Conservation (phyloP, 1,284 basidiomycete genomes). For the Tausonia pullulans region DNA sequence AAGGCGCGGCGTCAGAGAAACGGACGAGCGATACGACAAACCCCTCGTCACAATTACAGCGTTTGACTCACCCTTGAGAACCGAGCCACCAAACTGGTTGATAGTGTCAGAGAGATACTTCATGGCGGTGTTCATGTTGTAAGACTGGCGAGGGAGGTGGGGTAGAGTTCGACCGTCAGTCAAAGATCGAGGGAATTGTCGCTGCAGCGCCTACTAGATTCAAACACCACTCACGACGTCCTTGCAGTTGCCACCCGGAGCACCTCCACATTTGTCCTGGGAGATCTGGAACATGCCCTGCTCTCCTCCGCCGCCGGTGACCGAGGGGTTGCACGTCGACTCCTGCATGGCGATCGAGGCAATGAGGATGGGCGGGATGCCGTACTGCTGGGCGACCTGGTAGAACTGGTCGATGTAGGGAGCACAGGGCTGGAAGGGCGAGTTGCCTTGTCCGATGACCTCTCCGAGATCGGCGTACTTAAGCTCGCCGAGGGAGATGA, state of each 20-base stretch:
- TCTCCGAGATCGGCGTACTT: constrained; percentile 44
- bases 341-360: constrained; percentile 79
- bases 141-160: constrained; percentile 40
- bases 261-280: constrained; percentile 59
- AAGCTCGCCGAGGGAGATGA: constrained; percentile 44
- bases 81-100: constrained; percentile 44
- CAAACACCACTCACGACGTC: constrained; percentile 43
- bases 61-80: constrained; percentile 37
- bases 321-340: constrained; percentile 56
- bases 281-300: constrained; percentile 77
- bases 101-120: constrained; percentile 36
- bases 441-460: constrained; percentile 42
- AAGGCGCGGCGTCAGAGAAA: neutral
- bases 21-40: constrained; percentile 18
- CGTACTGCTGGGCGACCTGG: constrained; percentile 46
- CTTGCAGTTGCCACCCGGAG: constrained; percentile 52
- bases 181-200: no score
- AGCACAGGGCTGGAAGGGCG: constrained; percentile 53
- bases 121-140: constrained; percentile 35
- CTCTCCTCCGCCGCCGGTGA: constrained; percentile 64
- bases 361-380: constrained; percentile 44
- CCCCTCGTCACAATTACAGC: neutral
- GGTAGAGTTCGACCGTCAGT: no score
- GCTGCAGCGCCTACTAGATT: neutral
- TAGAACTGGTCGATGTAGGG: constrained; percentile 50